Conservation (phyloP, 129 eudicot genomes). For the Logfia minima region DNA sequence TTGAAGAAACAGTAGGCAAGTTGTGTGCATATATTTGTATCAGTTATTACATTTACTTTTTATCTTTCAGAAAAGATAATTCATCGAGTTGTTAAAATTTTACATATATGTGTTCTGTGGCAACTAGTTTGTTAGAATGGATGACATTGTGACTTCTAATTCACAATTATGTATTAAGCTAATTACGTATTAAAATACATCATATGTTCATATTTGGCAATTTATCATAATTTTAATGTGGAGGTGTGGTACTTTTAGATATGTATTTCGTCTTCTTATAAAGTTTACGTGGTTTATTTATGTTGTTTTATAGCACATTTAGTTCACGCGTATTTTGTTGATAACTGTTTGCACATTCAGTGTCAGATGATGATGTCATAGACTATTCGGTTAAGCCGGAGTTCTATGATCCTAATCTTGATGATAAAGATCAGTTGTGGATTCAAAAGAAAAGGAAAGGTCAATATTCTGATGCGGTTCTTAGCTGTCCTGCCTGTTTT, state of each 20-base stretch:
- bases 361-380: conserved; percentile 87
- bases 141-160: not conserved
- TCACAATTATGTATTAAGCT: not conserved
- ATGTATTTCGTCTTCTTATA: not conserved
- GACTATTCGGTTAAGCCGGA: conserved; percentile 80
- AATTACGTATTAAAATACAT: not conserved
- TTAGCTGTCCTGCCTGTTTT: conserved; percentile 97
- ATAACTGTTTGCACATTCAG: conserved; percentile 34
- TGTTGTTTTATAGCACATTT: not conserved
- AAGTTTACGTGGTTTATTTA: not conserved
- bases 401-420: conserved; percentile 82
- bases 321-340: not conserved
- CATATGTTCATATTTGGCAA: not conserved
- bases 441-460: conserved; percentile 74
- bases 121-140: not conserved
- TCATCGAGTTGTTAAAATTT: not conserved
- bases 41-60: not conserved
- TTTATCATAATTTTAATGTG: not conserved
- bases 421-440: conserved; percentile 79
- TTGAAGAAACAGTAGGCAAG: conserved; percentile 31
- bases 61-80: not conserved
- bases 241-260: not conserved
- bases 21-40: conserved; percentile 5
- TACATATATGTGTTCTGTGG: not conserved
- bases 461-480: conserved; percentile 80